Evolutionary conservation across 768 basidiomycete genomes (phyloP).

Genomic region (Tricholoma flavovirens): DNA sequence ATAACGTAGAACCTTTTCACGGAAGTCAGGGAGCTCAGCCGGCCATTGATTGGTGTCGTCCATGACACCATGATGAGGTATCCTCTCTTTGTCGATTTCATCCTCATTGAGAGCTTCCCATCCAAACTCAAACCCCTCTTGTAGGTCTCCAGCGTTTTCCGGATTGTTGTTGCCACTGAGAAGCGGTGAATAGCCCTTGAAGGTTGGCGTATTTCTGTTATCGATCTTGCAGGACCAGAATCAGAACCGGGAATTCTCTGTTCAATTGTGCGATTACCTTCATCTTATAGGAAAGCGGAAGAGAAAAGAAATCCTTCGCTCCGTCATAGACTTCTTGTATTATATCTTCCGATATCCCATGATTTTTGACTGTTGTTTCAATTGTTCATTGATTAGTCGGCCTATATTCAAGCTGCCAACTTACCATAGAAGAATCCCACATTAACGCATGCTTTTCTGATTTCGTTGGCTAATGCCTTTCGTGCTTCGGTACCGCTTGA

Average conservation of each 20-base stretch:
- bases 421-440: constrained; percentile 85
- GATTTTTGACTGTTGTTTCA: constrained; percentile 57
- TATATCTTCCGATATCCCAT: constrained; percentile 55
- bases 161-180: constrained; percentile 73
- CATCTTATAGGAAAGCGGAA: constrained; percentile 59
- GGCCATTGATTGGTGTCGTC: constrained; percentile 80
- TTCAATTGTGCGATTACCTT: constrained; percentile 34
- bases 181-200: constrained; percentile 71
- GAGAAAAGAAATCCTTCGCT: constrained; percentile 61
- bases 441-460: constrained; percentile 71
- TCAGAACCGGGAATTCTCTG: background rate
- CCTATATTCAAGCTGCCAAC: constrained; percentile 1
- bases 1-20: constrained; percentile 52
- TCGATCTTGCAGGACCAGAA: constrained; percentile 44
- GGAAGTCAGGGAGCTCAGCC: constrained; percentile 50
- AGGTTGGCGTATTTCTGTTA: constrained; percentile 59
- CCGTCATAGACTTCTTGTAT: constrained; percentile 41
- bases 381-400: background rate
- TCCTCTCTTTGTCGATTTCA: constrained; percentile 10
- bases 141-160: constrained; percentile 75
- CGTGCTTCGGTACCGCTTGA: constrained; percentile 32
- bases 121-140: constrained; percentile 88
- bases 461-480: constrained; percentile 43
- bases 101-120: constrained; percentile 47
- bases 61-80: constrained; percentile 47